Conservation (phyloP, 768 basidiomycete genomes). For the Trametes gibbosa region DNA sequence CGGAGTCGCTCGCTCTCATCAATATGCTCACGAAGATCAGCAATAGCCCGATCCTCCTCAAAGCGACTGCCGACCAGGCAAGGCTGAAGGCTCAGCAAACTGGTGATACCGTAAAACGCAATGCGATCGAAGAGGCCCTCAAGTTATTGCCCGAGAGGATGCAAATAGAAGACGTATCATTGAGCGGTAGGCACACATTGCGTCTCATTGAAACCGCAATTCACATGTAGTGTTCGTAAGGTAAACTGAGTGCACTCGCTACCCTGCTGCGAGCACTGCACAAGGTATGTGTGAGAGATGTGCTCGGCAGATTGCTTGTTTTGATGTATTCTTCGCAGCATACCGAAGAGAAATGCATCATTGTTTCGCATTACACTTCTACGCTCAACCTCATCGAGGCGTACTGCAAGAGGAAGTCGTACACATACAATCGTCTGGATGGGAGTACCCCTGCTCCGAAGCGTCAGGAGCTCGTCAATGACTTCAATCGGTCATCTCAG, state of each 20-base stretch:
- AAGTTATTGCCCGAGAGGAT: constrained; percentile 57
- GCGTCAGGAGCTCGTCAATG: constrained; percentile 83
- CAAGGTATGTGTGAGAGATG: constrained; percentile 39
- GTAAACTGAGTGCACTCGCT: constrained; percentile 69
- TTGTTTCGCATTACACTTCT: constrained; percentile 96
- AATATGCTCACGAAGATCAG: constrained; percentile 84
- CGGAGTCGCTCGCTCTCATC: constrained; percentile 78
- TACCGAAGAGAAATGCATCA: constrained; percentile 91
- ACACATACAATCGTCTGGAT: constrained; percentile 83
- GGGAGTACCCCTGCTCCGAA: constrained; percentile 80
- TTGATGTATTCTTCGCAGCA: constrained; percentile 35
- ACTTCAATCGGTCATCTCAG: constrained; percentile 80
- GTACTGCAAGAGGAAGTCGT: constrained; percentile 72
- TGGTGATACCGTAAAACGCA: constrained; percentile 41
- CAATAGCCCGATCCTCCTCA: constrained; percentile 87
- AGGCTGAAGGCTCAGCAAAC: constrained; percentile 39
- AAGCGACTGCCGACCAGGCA: constrained; percentile 69
- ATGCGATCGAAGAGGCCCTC: constrained; percentile 57
- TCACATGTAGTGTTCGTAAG: constrained; percentile 35
- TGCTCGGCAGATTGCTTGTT: not conserved
- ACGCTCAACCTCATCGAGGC: constrained; percentile 91
- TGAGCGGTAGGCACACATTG: constrained; percentile 63
- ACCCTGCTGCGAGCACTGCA: constrained; percentile 59
- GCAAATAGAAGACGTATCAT: constrained; percentile 64
- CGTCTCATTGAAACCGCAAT: not conserved